phyloP scores from a whole-genome alignment of 768 basidiomycete genomes.

The Megacollybia marginata region DNA sequence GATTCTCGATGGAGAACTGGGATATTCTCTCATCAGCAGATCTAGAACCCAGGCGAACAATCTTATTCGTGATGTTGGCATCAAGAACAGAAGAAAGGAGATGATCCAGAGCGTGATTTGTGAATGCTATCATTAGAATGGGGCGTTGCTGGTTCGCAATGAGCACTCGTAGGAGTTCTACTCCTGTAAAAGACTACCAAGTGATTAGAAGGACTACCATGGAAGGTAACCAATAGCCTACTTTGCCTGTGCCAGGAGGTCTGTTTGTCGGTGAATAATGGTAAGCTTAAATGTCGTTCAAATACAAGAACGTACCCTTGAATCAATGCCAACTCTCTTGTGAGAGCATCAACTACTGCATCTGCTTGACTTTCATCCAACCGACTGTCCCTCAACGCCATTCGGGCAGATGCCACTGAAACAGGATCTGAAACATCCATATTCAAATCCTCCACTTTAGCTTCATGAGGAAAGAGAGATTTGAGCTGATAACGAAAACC shows the following conservation, averaged over 20 bases:
- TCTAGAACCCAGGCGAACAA: slow-evolving; percentile 66
- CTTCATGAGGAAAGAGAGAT: slow-evolving; percentile 39
- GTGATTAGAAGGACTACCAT: background rate
- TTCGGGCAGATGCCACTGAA: slow-evolving; percentile 41
- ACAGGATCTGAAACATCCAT: slow-evolving; percentile 31
- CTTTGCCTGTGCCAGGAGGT: slow-evolving; percentile 73
- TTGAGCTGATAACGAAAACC: slow-evolving; percentile 49
- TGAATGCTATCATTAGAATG: slow-evolving; percentile 54
- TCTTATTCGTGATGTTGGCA: slow-evolving; percentile 49
- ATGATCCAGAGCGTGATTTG: slow-evolving; percentile 77
- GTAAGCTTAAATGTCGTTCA: background rate
- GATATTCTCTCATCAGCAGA: slow-evolving; percentile 54
- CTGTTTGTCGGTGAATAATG: slow-evolving; percentile 23
- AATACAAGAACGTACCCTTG: slow-evolving; percentile 44
- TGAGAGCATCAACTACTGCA: slow-evolving; percentile 55
- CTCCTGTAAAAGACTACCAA: slow-evolving; percentile 54
- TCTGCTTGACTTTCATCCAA: slow-evolving; percentile 70
- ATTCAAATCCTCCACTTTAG: slow-evolving; percentile 29
- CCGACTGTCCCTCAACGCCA: slow-evolving; percentile 39
- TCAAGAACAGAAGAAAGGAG: slow-evolving; percentile 61
- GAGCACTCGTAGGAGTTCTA: slow-evolving; percentile 64
- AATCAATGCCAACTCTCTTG: slow-evolving; percentile 55
- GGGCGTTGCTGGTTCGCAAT: slow-evolving; percentile 43
- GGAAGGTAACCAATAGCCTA: background rate
- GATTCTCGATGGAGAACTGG: slow-evolving; percentile 49